A percentile compares a stretch with the other conserved stretches of the same genome.
Conservation (phyloP, 768 basidiomycete genomes). For the Mycena galopus region DNA sequence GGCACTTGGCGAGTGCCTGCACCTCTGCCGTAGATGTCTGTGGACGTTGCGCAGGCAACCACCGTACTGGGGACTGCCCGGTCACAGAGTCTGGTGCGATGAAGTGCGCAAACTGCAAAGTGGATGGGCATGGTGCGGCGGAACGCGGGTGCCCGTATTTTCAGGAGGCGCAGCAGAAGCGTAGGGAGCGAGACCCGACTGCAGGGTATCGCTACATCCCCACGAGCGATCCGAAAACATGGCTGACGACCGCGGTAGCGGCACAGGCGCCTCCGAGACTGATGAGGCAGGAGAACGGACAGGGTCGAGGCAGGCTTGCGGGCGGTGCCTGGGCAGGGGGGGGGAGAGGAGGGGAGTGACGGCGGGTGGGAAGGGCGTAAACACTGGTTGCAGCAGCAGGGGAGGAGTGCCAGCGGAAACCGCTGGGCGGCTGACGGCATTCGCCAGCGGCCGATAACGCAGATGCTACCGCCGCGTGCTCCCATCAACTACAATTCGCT, state of each 20-base stretch:
- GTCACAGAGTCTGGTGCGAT: background rate
- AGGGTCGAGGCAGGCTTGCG: too few relatives aligned
- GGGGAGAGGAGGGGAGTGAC: too few relatives aligned
- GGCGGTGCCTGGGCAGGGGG: too few relatives aligned
- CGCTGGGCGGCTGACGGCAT: too few relatives aligned
- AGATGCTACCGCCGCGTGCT: too few relatives aligned
- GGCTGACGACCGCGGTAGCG: background rate
- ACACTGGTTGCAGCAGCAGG: too few relatives aligned
- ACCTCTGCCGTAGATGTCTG: background rate
- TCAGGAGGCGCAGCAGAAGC: background rate
- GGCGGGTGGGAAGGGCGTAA: too few relatives aligned
- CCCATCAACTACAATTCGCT: too few relatives aligned
- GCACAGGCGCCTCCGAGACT: background rate
- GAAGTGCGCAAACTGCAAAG: background rate
- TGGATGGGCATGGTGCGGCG: background rate
- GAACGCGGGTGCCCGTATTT: background rate
- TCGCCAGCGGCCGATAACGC: too few relatives aligned
- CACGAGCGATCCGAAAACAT: background rate
- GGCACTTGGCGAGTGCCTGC: background rate
- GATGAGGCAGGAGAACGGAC: background rate
- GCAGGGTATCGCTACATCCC: constrained; percentile 1
- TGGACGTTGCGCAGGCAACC: background rate
- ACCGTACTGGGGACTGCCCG: background rate
- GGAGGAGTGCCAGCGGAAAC: too few relatives aligned
- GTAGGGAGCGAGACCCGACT: background rate